Evolutionary conservation across 2,329 filamentous ascomycete genomes (phyloP).

Genomic region (Pseudohalonectria lignicola): DNA sequence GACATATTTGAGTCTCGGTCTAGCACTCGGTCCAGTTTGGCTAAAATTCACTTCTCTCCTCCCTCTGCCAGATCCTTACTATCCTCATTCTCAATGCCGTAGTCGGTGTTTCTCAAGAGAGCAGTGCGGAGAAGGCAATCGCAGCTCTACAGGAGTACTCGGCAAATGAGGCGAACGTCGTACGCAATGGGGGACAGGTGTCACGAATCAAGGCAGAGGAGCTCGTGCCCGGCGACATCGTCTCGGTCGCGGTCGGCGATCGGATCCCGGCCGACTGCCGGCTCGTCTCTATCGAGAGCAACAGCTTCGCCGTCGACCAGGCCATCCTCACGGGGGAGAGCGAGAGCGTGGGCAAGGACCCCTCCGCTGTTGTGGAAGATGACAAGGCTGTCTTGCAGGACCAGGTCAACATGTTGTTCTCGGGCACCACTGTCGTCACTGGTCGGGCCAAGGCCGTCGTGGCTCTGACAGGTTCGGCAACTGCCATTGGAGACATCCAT

Average conservation of each 20-base stretch:
- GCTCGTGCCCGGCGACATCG: slow-evolving; percentile 85
- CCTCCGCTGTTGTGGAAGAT: slow-evolving; percentile 55
- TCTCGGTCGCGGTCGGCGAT: slow-evolving; percentile 81
- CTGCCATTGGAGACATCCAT: slow-evolving; percentile 96
- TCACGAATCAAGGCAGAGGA: slow-evolving; percentile 90
- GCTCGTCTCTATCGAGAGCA: slow-evolving; percentile 82
- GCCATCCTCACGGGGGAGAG: slow-evolving; percentile 96
- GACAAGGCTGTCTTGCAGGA: slow-evolving; percentile 89
- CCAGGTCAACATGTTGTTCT: slow-evolving; percentile 96
- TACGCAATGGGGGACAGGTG: slow-evolving; percentile 68
- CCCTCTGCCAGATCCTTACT: slow-evolving; percentile 64
- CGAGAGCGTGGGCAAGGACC: slow-evolving; percentile 88
- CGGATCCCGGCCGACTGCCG: slow-evolving; percentile 93
- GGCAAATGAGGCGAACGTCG: slow-evolving; percentile 90
- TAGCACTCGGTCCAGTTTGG: no score
- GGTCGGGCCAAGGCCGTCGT: slow-evolving; percentile 88
- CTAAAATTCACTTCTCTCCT: no score
- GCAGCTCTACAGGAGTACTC: slow-evolving; percentile 98
- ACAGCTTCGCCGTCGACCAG: slow-evolving; percentile 94
- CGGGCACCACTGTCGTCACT: slow-evolving; percentile 91
- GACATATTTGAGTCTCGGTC: not conserved
- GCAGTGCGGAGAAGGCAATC: slow-evolving; percentile 96
- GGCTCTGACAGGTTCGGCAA: slow-evolving; percentile 77
- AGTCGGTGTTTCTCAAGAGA: slow-evolving; percentile 96
- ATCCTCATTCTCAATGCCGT: slow-evolving; percentile 95